phyloP scores from a whole-genome alignment of 805 yeast genomes.

The Torulaspora microellipsoides region DNA sequence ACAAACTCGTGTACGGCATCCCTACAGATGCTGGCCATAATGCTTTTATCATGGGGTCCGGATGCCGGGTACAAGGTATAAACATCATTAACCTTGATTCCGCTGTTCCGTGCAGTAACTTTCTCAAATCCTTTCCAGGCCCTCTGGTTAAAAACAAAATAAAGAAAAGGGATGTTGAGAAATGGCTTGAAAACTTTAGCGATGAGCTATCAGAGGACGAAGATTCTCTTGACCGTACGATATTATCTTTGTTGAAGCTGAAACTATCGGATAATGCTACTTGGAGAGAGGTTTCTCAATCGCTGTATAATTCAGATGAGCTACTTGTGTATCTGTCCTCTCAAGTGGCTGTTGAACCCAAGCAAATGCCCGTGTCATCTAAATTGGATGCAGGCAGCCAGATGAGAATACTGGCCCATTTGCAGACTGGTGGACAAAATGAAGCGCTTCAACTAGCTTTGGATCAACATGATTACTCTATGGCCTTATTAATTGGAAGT shows the following conservation, averaged over 20 bases:
- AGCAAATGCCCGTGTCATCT: slow-evolving; percentile 34
- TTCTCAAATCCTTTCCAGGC: slow-evolving; percentile 36
- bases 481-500: slow-evolving; percentile 68
- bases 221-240: slow-evolving; percentile 18
- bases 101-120: slow-evolving; percentile 32
- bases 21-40: slow-evolving; percentile 31
- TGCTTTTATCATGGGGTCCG: slow-evolving; percentile 32
- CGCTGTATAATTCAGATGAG: slow-evolving; percentile 34
- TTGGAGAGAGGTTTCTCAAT: slow-evolving; percentile 34
- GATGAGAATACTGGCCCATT: slow-evolving; percentile 33
- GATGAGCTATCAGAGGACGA: slow-evolving; percentile 20
- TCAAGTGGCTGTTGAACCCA: slow-evolving; percentile 16
- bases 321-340: slow-evolving; percentile 24
- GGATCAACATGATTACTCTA: slow-evolving; percentile 64
- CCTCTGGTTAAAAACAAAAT: slow-evolving; percentile 55
- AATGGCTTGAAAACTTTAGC: slow-evolving; percentile 52
- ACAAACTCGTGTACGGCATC: slow-evolving; percentile 42
- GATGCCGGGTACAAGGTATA: slow-evolving; percentile 25
- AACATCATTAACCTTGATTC: slow-evolving; percentile 36
- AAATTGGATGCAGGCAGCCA: slow-evolving; percentile 37
- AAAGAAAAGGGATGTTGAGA: slow-evolving; percentile 61
- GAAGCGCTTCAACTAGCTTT: slow-evolving; percentile 63
- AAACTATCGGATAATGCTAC: slow-evolving; percentile 25
- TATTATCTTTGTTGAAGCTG: slow-evolving; percentile 24
- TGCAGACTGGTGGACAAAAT: slow-evolving; percentile 60